phyloP scores from a whole-genome alignment of 306 rosid genomes.

The Rosa persica region DNA sequence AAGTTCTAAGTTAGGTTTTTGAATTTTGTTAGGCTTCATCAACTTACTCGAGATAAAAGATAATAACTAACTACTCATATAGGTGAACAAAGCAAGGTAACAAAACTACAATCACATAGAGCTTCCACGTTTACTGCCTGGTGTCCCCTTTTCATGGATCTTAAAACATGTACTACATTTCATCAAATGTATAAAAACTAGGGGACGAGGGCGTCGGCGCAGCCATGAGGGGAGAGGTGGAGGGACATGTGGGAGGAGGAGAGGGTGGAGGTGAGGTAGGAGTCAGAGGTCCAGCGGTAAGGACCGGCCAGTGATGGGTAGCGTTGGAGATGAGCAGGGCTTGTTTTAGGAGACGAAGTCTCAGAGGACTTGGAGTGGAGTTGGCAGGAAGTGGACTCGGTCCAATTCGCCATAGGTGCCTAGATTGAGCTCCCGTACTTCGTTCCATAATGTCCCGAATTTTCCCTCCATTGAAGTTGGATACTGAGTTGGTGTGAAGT shows the following conservation, averaged over 20 bases:
- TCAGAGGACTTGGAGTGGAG: conserved; percentile 51
- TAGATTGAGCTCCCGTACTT: conserved; percentile 62
- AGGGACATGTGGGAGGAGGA: conserved; percentile 59
- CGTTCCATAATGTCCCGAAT: conserved; percentile 59
- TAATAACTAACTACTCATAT: background rate
- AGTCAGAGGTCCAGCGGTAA: conserved; percentile 50
- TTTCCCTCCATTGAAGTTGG: conserved; percentile 20
- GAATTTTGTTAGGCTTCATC: background rate
- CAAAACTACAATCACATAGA: too few relatives aligned
- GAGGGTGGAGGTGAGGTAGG: conserved; percentile 55
- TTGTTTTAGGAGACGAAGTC: conserved; percentile 65
- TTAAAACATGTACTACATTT: background rate
- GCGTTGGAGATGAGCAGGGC: conserved; percentile 77
- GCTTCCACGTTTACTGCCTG: too few relatives aligned
- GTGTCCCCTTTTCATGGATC: background rate
- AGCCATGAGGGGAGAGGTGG: conserved; percentile 81
- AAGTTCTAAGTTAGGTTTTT: background rate
- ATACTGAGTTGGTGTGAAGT: background rate
- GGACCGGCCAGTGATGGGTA: conserved; percentile 70
- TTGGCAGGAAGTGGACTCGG: conserved; percentile 53
- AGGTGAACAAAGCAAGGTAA: too few relatives aligned
- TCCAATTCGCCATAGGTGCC: conserved; percentile 48
- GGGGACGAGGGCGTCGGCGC: conserved; percentile 58
- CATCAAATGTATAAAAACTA: background rate
- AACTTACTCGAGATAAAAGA: background rate